Evolutionary conservation across 176 grass and related monocot species (phyloP), one percentile per base, ranked within the genome.

Genomic region (Juncus effusus): DNA sequence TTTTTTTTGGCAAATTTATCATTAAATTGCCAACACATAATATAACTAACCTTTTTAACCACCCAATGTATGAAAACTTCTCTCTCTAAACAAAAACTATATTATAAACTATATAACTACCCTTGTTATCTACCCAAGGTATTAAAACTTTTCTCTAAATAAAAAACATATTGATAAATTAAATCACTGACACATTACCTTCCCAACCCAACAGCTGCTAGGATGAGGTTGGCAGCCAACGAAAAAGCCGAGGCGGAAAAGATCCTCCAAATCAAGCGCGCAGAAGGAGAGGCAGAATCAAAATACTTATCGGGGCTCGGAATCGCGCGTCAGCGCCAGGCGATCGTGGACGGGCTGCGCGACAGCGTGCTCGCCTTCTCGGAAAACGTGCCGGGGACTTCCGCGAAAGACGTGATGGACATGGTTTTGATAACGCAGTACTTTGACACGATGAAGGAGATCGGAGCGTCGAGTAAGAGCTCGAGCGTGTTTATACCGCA

Each of bases 181-280:
- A 28, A 28, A 28, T 28, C 1, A 28, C 19, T 28, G 19, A 28
- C 19, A 28, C 19, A 28, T 28, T 1, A 28, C 0, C 19, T 28
- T 28, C 19, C 19, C 19, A 42, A 39, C 55, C 19, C 54, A 65
- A 59, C 78, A 81, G 90, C 86, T 81, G 77, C 90, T 72, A 83
- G 90, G 65, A 5, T 95, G 74, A 85, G 90, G 80, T 0, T 90
- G 59, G 90, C 90, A 38, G 90, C 83, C 36, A 95, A 78, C 12
- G 90, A 95, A 59, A 95, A 95, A 69, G 90, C 90, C 7, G 90
- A 95, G 73, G 90, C 86, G 0, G 90, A 95, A 28, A 95, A 90
- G 62, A 95, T 95, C 19, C 59, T 95, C 2, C 90, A 95, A 66
- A 90, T 95, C 51, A 95, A 95, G 74, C 79, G 80, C 38, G 90